These are phyloP conservation scores for Ceriops decandra DNA, from an alignment of 345 rosid genomes.

Conservation along the genomic window DNA sequence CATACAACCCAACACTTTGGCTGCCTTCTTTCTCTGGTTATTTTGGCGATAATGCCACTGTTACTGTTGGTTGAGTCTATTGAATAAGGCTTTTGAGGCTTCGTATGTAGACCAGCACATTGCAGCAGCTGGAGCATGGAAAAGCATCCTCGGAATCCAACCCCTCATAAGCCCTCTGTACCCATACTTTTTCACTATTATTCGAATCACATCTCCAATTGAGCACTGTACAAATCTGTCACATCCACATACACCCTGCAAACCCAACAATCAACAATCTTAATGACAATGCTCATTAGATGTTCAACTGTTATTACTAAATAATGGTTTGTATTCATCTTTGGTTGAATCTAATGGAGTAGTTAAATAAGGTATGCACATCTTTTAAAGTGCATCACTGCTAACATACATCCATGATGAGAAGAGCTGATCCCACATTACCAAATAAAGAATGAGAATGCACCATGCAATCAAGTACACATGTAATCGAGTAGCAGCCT, in stretches of 20 bases:
- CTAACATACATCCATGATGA: no score
- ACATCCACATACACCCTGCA: slow-evolving; percentile 97
- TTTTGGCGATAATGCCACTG: slow-evolving; percentile 41
- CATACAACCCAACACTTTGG: slow-evolving; percentile 20
- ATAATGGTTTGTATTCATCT: no score
- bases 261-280: slow-evolving; percentile 2
- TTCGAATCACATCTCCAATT: slow-evolving; percentile 58
- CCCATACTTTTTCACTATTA: slow-evolving; percentile 75
- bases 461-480: no score
- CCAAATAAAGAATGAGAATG: no score
- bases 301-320: not conserved
- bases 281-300: not conserved
- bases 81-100: slow-evolving; percentile 67
- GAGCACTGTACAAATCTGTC: slow-evolving; percentile 75
- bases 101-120: slow-evolving; percentile 97
- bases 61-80: slow-evolving; percentile 42
- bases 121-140: slow-evolving; percentile 99
- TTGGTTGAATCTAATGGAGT: no score
- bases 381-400: no score
- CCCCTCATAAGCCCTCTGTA: slow-evolving; percentile 86
- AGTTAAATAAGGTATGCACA: no score
- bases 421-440: no score
- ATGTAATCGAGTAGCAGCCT: no score
- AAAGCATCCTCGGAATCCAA: slow-evolving; percentile 95
- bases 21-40: not conserved